Conservation (phyloP, 768 basidiomycete species). For the Auriscalpium vulgare region DNA sequence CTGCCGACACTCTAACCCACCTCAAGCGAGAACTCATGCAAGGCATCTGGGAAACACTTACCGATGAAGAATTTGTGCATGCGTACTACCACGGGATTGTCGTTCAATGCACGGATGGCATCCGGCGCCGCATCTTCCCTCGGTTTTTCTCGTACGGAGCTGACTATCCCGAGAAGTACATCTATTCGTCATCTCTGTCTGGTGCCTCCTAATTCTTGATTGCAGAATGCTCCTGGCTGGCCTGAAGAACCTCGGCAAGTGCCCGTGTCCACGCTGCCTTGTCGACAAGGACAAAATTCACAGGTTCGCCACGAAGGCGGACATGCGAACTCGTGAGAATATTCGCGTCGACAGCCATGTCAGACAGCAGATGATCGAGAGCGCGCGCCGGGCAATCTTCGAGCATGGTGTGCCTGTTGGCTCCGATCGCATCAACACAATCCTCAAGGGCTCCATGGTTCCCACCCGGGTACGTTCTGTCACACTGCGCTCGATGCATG, state of each 20-base stretch:
- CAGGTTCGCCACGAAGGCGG: conserved; percentile 21
- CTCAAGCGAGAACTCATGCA: conserved; percentile 20
- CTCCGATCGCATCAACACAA: background rate
- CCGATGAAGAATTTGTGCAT: conserved; percentile 15
- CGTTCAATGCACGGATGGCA: conserved; percentile 16
- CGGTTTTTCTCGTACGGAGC: conserved; percentile 22
- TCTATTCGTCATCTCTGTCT: background rate
- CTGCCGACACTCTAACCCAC: background rate
- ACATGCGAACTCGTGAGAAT: conserved; percentile 6
- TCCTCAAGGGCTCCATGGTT: conserved; percentile 11
- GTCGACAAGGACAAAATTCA: conserved; percentile 23
- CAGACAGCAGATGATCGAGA: background rate
- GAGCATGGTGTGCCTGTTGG: conserved; percentile 6
- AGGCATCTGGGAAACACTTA: conserved; percentile 11
- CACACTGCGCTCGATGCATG: background rate
- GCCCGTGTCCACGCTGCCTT: conserved; percentile 33
- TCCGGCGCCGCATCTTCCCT: conserved; percentile 15
- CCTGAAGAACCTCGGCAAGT: conserved; percentile 30
- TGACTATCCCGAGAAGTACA: conserved; percentile 18
- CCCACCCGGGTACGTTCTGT: conserved; percentile 13
- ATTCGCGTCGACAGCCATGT: conserved; percentile 7
- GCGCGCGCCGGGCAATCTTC: conserved; percentile 15
- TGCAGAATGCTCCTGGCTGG: conserved; percentile 26
- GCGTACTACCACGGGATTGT: conserved; percentile 18
- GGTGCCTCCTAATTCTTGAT: conserved; percentile 6